Evolutionary conservation across 2,329 filamentous ascomycete species (phyloP).

Genomic region (Ascochyta fabae): DNA sequence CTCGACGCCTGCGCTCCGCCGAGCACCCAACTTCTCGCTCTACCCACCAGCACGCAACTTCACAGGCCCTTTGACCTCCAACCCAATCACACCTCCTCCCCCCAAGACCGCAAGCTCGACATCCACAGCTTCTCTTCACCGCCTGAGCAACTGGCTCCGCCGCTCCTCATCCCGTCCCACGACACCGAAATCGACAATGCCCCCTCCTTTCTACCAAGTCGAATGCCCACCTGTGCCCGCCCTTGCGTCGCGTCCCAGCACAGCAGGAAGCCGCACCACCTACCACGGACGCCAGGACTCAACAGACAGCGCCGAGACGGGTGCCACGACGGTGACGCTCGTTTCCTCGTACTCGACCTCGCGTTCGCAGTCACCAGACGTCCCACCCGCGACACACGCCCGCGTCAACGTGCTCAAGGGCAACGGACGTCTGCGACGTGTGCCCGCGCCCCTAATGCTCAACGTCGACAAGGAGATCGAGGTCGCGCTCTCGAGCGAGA

Average conservation of each 20-base stretch:
- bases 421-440: conserved; percentile 31
- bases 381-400: conserved; percentile 15
- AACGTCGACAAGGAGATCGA: conserved; percentile 34
- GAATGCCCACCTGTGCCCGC: conserved; percentile 14
- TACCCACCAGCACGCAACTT: conserved; percentile 29
- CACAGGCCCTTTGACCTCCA: conserved; percentile 41
- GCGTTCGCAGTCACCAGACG: conserved; percentile 8
- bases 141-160: conserved; percentile 46
- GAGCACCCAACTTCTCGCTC: conserved; percentile 35
- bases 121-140: conserved; percentile 42
- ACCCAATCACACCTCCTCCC: conserved; percentile 45
- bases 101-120: conserved; percentile 30
- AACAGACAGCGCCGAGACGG: conserved; percentile 37
- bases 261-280: conserved; percentile 27
- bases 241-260: conserved; percentile 26
- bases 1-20: conserved; percentile 13
- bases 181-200: conserved; percentile 25
- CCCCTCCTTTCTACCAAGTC: conserved; percentile 42
- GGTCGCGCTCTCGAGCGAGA: conserved; percentile 19
- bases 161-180: conserved; percentile 38
- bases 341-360: conserved; percentile 24
- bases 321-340: conserved; percentile 40
- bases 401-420: conserved; percentile 29
- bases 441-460: conserved; percentile 38
- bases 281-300: conserved; percentile 41